Evolutionary conservation across 768 basidiomycete genomes (phyloP), one percentile per base, ranked within the genome.

Genomic region (Mycena sanguinolenta): DNA sequence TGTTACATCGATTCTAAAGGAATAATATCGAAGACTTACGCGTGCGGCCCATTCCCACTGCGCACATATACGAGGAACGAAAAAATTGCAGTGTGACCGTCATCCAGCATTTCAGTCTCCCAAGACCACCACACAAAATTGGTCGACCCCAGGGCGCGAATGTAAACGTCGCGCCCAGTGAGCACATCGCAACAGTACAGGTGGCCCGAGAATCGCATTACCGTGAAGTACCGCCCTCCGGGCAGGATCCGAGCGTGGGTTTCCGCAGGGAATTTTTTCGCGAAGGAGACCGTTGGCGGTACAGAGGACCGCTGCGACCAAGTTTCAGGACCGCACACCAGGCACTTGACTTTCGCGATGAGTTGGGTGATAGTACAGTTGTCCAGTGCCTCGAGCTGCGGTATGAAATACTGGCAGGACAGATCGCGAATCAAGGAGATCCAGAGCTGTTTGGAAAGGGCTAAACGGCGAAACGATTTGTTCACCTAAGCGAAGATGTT

Each of bases 401-500:
- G 42, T 9, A 50, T 63, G 14, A 36, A n/a, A 27, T 23, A 28
- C 23, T 14, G 49, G 3, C 46, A 32, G 3, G 50, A 42, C 10
- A 63, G 46, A 21, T 25, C 61, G 13, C 17, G 49, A 7, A 63
- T 12, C 23, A 63, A 27, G 2, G 61, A 34, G n/a, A 6, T 28
- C 61, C 61, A 63, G 50, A 63, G 59, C 59, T 28, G n/a, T 9
- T 30, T 38, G 21, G 49, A 50, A 13, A 36, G n/a, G 12, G 61
- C 46, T 16, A 52, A 25, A 9, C 13, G 14, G n/a, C 49, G 46
- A 27, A 32, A 63, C n/a, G 34, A 27, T 32, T 52, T 38, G 50
- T 38, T 63, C 34, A 63, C 61, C 49, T 63, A 16, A 3, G 55
- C 19, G 14, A 8, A 23, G 5, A 19, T 14, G 14, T 14, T 42